phyloP scores from a whole-genome alignment of 2,329 filamentous ascomycete genomes.

The Atkinsonella hypoxylon region DNA sequence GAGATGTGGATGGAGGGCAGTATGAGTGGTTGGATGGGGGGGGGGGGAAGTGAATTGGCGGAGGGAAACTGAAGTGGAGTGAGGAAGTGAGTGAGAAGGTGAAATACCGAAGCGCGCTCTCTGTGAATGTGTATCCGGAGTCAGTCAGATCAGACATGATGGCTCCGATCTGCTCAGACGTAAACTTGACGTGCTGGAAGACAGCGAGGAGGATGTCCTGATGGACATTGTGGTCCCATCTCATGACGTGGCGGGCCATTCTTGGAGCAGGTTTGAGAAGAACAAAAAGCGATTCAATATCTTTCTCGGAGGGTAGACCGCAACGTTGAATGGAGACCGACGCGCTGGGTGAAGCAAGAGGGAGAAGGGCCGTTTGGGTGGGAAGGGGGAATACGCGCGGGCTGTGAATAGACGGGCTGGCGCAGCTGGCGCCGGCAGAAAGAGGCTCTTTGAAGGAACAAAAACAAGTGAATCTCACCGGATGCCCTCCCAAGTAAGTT shows the following conservation, averaged over 20 bases:
- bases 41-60: neutral
- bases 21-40: too few species aligned
- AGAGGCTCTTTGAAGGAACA: neutral
- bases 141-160: conserved; percentile 25
- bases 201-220: conserved; percentile 32
- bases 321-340: too few species aligned
- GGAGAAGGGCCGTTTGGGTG: too few species aligned
- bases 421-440: neutral
- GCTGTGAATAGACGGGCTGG: neutral
- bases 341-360: too few species aligned
- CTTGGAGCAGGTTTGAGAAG: neutral
- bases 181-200: conserved; percentile 24
- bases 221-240: conserved; percentile 31
- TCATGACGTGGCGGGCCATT: conserved; percentile 18
- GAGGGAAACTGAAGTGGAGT: neutral
- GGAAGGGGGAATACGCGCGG: too few species aligned
- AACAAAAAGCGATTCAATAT: neutral
- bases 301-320: too few species aligned
- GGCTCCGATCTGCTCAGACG: conserved; percentile 19
- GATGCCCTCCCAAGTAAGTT: conserved; percentile 32
- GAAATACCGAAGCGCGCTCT: conserved; percentile 28
- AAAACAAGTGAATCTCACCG: conserved; percentile 27
- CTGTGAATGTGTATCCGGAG: conserved; percentile 28
- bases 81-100: conserved; percentile 1
- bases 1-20: too few species aligned